Base-by-base conservation (phyloP, 495 filamentous ascomycete genomes). In the Letharia columbiana region DNA sequence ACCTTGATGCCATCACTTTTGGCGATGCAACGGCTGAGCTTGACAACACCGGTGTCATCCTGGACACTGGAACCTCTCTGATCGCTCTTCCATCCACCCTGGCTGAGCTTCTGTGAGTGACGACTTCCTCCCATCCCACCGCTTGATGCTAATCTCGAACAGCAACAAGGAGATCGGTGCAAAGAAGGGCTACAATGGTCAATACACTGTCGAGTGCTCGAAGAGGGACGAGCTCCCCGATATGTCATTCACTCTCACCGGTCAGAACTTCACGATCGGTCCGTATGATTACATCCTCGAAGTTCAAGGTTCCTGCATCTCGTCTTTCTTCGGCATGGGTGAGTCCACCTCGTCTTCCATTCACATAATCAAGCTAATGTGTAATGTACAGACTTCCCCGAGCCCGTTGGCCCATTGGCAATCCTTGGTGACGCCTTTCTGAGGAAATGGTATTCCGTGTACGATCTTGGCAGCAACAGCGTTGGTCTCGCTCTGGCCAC, bases 361-460 rank as follows among this genome's bases (percentile, higher is more conserved):
- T 6, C 3, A n/a, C 17, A 33, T 12, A 0, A 1, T 10, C 20
- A n/a, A 45, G 41, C 62, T 70, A 15, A 68, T 41, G 3, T n/a
- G 10, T 41, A 18, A 17, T 28, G 17, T 13, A 23, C n/a, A 66
- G 94, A 98, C 77, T 90, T 97, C 84, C 91, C 90, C 33, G 89
- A 88, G 72, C 92, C 91, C 28, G 87, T 89, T 66, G 94, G 95
- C 20, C 95, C 95, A 65, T 83, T 99, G 61, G 95, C 91, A 56
- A 98, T 99, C 67, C 86, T 99, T 42, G 95, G 95, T 71, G 95
- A 99, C 77, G 89, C 95, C 58, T 99, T 99, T 89, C 85, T 99
- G 74, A 85, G 95, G 76, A 91, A 82, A 77, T 99, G 89, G 86
- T 99, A 98, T 84, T 96, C 91, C 66, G 89, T 98, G 73, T 99